Conservation (phyloP, 2,329 filamentous ascomycete genomes). For the Cercospora sp. region DNA sequence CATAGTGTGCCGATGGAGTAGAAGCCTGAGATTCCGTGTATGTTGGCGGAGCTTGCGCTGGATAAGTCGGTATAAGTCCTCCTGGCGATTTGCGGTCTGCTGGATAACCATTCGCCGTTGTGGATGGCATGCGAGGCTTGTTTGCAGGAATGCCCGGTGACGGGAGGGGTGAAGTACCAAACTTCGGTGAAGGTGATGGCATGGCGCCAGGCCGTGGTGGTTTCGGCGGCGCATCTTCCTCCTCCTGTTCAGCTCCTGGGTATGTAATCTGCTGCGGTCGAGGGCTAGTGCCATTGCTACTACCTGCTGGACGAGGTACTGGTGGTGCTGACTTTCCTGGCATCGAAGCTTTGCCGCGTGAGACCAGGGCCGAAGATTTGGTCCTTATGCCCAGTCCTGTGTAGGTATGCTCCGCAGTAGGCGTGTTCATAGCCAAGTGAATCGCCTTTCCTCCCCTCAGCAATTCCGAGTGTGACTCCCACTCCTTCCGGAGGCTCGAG, state of each 20-base stretch:
- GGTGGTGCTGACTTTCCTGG: constrained; percentile 12
- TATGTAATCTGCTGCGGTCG: constrained; percentile 10
- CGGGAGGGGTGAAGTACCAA: constrained; percentile 11
- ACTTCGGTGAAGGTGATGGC: constrained; percentile 18
- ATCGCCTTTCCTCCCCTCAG: constrained; percentile 68
- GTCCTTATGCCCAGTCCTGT: constrained; percentile 53
- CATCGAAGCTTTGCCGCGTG: constrained; percentile 15
- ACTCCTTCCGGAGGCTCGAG: constrained; percentile 62
- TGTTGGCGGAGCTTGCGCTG: constrained; percentile 20
- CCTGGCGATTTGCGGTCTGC: constrained; percentile 29
- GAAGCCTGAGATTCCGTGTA: constrained; percentile 29
- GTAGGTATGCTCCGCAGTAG: constrained; percentile 47
- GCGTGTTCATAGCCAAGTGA: constrained; percentile 55
- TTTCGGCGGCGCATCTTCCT: constrained; percentile 37
- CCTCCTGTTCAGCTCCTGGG: constrained; percentile 30
- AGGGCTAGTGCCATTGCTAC: constrained; percentile 9
- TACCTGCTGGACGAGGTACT: constrained; percentile 5
- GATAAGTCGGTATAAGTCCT: constrained; percentile 18
- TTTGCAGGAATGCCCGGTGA: constrained; percentile 25
- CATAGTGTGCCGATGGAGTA: constrained; percentile 40
- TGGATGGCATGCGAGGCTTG: constrained; percentile 32
- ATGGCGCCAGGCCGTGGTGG: constrained; percentile 36
- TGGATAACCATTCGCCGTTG: constrained; percentile 15
- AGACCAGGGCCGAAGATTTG: constrained; percentile 23
- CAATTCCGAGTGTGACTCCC: constrained; percentile 62